Evolutionary conservation across 257 asterid genomes (phyloP), one percentile per base, ranked within the genome.

Genomic region (Petunia axillaris): DNA sequence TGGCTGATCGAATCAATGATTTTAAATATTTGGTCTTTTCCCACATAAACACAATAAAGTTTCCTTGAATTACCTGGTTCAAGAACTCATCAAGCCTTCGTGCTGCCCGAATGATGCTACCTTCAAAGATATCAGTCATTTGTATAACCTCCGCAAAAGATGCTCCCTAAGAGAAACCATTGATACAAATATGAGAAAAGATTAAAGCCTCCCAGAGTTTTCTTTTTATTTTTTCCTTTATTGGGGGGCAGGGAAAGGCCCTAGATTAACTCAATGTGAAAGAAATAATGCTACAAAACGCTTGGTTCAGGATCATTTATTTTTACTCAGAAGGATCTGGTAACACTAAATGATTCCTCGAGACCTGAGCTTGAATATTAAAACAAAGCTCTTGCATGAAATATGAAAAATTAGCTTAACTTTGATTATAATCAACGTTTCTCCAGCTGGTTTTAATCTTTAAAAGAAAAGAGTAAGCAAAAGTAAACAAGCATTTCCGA

Each of bases 31-130:
- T 40, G 11, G 35, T 13, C 2, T 58, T 37, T 39, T n/a, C 41
- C 77, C 77, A 70, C 59, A 70, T 16, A 50, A 71, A 50, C 3
- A 1, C 35, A 35, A 71, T 11, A 11, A 48, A 71, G 77, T 35
- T 25, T 35, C 77, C 77, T 54, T 25, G 59, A 48, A 35, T 77
- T 87, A 94, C 98, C 97, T 94, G 97, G 82, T 93, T 95, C 82
- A 93, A 85, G 86, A 95, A 95, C 85, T 95, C 99, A 86, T 95
- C 98, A 46, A 95, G 97, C 89, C 99, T 87, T 90, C 99, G 89
- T 37, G 93, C 93, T 60, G 86, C 86, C 65, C 99, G 88, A 83
- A 95, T 93, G 84, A 95, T 91, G 91, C 99, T 93, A 39, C 98
- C 98, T 91, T 95, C 98, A 68, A 93, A 92, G 43, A 95, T 93